Base-by-base conservation (phyloP, 768 basidiomycete species). In the Hypholoma sublateritium region DNA sequence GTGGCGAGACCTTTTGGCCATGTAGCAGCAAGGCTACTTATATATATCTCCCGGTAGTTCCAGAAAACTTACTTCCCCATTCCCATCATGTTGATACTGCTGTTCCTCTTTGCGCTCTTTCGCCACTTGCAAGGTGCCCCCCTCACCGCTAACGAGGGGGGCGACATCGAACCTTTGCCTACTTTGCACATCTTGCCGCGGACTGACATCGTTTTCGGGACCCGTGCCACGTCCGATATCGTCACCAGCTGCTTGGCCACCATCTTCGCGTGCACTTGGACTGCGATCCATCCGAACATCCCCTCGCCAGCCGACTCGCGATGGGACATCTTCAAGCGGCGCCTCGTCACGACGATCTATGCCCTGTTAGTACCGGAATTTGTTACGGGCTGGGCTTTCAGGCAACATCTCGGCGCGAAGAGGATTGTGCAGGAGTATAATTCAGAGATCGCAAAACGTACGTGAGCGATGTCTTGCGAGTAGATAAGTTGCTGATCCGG, bases 401-500 rank as follows among this genome's bases (percentile, higher is more conserved):
- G 61, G n/a, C 67, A 68, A 48, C 60, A 56, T 50, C 24, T 57
- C n/a, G 57, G 45, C 4, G 63, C 68, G 8, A 36, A 60, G 12
- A 36, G 32, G 13, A 56, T 66, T 12, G 44, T 19, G 17, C 36
- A 47, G 22, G 48, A 59, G 22, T 59, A 65, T 28, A 53, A 58
- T 32, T 32, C 28, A 32, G 28, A 32, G 5, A 32, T 32, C 9
- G 28, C 28, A 32, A 32, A 32, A 5, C 28, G 28, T 32, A 32
- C 28, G 28, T 32, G 28, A 32, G n/a, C n/a, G 28, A 32, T 3
- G 28, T 32, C 28, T 9, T 32, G 9, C 9, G 28, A 32, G 28
- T 9, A 7, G 9, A 32, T 32, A 32, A 5, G 9, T 32, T 32
- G 5, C 28, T 32, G 28, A 32, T 32, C 28, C 28, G 9, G 28